Conservation (phyloP, 495 filamentous ascomycete genomes). For the Penicillium daleae region DNA sequence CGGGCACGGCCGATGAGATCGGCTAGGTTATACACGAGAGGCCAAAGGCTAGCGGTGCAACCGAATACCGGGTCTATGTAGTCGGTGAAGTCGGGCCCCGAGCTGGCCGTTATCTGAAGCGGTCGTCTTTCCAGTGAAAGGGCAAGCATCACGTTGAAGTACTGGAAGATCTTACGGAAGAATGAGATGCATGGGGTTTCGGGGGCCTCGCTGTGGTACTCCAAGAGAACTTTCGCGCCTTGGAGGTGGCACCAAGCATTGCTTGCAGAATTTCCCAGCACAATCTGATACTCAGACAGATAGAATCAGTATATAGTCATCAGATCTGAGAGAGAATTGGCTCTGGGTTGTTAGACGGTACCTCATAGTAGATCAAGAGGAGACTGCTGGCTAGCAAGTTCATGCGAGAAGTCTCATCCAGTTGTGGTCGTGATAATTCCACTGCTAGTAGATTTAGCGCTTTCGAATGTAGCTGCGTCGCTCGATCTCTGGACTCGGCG, state of each 20-base stretch:
- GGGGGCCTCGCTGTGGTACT: neutral
- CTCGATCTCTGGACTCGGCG: neutral
- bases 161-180: neutral
- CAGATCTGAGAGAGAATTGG: neutral
- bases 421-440: neutral
- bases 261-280: neutral
- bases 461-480: neutral
- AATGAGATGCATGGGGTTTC: neutral
- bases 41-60: neutral
- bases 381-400: neutral
- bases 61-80: neutral
- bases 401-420: neutral
- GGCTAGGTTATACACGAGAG: neutral
- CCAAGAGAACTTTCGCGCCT: neutral
- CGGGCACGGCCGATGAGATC: neutral
- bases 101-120: neutral
- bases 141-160: neutral
- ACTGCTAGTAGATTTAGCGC: neutral
- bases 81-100: neutral
- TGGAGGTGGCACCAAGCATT: neutral
- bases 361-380: neutral
- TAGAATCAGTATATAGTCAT: neutral
- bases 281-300: neutral
- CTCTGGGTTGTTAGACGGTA: neutral
- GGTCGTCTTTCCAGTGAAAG: neutral